These are phyloP conservation scores for Ashbya aceris DNA, from an alignment of 1,139 yeast species.

Conservation along the genomic window DNA sequence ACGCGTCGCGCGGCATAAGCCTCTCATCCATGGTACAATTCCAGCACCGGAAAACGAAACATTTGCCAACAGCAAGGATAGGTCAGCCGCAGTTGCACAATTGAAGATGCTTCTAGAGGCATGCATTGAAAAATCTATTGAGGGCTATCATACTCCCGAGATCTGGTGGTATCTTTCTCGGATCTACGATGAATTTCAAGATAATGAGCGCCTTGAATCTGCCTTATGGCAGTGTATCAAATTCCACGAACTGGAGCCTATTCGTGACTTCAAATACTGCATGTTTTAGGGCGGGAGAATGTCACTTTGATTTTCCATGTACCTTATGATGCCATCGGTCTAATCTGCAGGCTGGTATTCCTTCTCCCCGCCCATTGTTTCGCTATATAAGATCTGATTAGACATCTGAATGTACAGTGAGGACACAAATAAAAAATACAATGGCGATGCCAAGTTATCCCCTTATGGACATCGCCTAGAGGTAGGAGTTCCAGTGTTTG, in stretches of 20 bases:
- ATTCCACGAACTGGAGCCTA: constrained; percentile 59
- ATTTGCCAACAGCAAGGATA: constrained; percentile 44
- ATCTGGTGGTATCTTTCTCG: constrained; percentile 65
- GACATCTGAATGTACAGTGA: no score
- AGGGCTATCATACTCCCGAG: constrained; percentile 54
- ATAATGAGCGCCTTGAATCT: constrained; percentile 41
- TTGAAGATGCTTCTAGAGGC: constrained; percentile 53
- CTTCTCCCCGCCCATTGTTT: no score
- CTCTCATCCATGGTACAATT: constrained; percentile 9
- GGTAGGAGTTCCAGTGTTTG: no score
- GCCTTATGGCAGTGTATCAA: constrained; percentile 61
- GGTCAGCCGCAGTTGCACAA: constrained; percentile 56
- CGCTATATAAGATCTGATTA: no score
- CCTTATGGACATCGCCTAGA: no score
- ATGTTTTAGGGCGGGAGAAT: constrained; percentile 14
- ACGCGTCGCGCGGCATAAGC: constrained; percentile 8
- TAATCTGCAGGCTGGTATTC: no score
- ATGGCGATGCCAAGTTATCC: no score
- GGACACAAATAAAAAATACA: no score
- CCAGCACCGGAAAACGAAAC: neutral
- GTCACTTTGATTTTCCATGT: neutral
- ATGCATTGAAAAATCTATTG: constrained; percentile 39
- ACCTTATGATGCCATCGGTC: no score
- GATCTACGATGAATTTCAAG: constrained; percentile 55
- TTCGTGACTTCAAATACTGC: constrained; percentile 36